phyloP scores from a whole-genome alignment of 208 protist species.

The Trypanosoma congolense region DNA sequence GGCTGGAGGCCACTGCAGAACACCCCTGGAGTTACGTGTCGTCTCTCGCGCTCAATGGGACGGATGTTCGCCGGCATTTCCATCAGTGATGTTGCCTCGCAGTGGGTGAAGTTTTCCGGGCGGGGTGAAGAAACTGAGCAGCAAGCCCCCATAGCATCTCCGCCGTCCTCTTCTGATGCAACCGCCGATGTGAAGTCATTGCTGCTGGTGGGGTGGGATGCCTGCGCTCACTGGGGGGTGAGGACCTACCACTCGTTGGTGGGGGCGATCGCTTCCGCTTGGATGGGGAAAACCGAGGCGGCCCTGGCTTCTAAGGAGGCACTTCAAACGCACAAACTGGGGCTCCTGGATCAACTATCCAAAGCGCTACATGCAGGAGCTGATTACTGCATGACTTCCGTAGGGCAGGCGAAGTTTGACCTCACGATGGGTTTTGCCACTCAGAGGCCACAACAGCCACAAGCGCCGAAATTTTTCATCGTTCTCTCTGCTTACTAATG shows the following conservation, averaged over 20 bases:
- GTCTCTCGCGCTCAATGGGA: slow-evolving; percentile 38
- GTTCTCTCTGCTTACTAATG: slow-evolving; percentile 35
- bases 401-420: slow-evolving; percentile 41
- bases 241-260: not conserved
- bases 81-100: slow-evolving; percentile 26
- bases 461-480: slow-evolving; percentile 26
- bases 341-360: slow-evolving; percentile 2
- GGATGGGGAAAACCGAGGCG: not conserved
- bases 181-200: slow-evolving; percentile 5
- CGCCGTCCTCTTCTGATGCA: not conserved
- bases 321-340: not conserved
- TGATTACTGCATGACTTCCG: slow-evolving; percentile 4
- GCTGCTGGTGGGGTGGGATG: slow-evolving; percentile 25
- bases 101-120: slow-evolving; percentile 5
- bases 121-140: no score
- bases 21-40: slow-evolving; percentile 28
- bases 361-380: not conserved
- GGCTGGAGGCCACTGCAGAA: slow-evolving; percentile 41
- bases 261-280: not conserved
- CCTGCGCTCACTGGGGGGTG: slow-evolving; percentile 1
- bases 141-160: no score
- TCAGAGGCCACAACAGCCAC: not conserved
- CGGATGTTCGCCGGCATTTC: slow-evolving; percentile 44
- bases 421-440: slow-evolving; percentile 39
- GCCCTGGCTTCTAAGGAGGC: no score